Evolutionary conservation across 2,329 filamentous ascomycete species (phyloP), one percentile per base, ranked within the genome.

Genomic region (Apiospora rasikravindrae): DNA sequence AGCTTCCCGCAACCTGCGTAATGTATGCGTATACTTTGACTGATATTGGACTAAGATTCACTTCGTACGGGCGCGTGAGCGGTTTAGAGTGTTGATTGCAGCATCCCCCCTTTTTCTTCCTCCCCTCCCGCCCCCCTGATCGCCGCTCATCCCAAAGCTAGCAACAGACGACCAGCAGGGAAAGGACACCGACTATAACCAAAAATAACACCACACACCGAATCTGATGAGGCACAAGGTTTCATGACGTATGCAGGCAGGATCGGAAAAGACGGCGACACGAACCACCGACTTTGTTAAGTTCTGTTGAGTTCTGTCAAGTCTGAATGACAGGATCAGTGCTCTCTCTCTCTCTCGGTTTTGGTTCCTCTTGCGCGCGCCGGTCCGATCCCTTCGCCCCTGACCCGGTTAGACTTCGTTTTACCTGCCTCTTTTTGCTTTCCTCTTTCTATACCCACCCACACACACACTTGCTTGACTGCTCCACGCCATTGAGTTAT

Each of bases 1-100:
- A 40, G 14, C 57, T 64, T 64, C 57, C 57, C 57, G 33, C 57
- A 40, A 40, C 33, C 57, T 64, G 57, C 57, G 40, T 64, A n/a
- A n/a, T 7, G 33, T 22, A 22, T 40, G 33, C 22, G 57, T n/a
- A 64, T 64, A n/a, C 19, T 64, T 64, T 8, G 26, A 33, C 53
- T 19, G 53, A 61, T 33, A 26, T 19, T 40, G 57, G 16, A 61
- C 7, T 61, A 37, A n/a, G 53, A 61, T 37, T 37, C 7, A 1
- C n/a, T 37, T 29, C 2, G 2, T 37, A 37, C 8, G 53, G 19
- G 57, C 57, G 57, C 57, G 57, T 64, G 57, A 64, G 33, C 57
- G 22, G 22, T 64, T 64, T 40, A 64, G 33, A 40, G 19, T 64
- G 57, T 22, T 10, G 33, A n/a, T 40, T 7, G 33, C 29, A 33